Evolutionary conservation across 2,329 filamentous ascomycete genomes (phyloP), one percentile per base, ranked within the genome.

Genomic region (Fusarium cyanostomum): DNA sequence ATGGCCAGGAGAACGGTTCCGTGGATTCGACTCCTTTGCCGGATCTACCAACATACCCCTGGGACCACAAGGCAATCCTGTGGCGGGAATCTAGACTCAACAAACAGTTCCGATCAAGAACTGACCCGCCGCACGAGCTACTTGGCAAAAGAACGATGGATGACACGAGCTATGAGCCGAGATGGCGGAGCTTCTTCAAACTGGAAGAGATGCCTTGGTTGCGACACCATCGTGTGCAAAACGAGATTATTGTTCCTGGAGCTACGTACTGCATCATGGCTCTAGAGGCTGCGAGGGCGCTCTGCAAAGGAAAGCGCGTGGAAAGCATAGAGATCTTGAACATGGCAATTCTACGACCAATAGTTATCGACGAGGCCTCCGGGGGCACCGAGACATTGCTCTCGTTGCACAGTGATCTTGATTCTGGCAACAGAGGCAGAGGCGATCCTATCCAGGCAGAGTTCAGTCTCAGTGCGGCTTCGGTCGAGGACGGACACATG

Each of bases 1-100:
- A 39, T 51, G 59, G 24, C 38, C 13, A 41, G 38, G n/a, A 27
- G 26, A 15, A 18, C 5, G 5, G 13, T 4, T 49, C 35, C 3
- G 26, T 18, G 2, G 56, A 53, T 16, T 28, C 27, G 6, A 38
- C 1, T 59, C 80, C 5, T 78, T 78, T 5, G 59, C 64, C 1
- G 50, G 34, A 24, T 18, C 56, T 59, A 37, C 52, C 56, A 0
- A 5, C 45, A 8, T 59, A 59, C 10, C 12, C 52, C 1, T 59
- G 56, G 56, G 56, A 59, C 5, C 56, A 57, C 6, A 35, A 31
- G 1, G 45, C 49, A 7, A 45, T 39, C 1, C 57, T 57, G 12
- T 57, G 56, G 54, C 43, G 24, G 4, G 56, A 57, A 6, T 52
- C 56, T 2, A 30, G 52, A 26, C 38, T 34, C 31, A 37, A 52